These are phyloP conservation scores for Kandelia obovata DNA, from an alignment of 345 rosid species.

Conservation along the genomic window DNA sequence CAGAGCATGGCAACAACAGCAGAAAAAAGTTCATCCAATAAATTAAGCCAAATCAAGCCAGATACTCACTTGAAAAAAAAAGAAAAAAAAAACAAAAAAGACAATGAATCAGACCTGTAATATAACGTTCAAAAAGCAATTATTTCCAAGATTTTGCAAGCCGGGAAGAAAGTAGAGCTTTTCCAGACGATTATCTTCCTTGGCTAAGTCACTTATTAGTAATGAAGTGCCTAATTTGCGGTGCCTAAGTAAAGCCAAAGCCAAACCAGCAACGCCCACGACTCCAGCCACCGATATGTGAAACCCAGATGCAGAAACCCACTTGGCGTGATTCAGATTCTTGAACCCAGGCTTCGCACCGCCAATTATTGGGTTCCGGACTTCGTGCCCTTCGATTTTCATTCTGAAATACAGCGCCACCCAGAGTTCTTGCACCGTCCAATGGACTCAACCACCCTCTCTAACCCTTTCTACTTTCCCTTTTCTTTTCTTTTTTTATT, in stretches of 20 bases:
- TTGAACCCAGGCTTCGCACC: no score
- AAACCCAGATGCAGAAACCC: conserved; percentile 29
- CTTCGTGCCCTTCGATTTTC: no score
- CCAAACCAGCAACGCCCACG: conserved; percentile 52
- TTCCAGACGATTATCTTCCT: conserved; percentile 19
- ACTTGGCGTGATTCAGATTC: background rate
- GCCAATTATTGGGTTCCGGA: no score
- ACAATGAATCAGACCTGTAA: conserved; percentile 53
- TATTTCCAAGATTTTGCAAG: conserved; percentile 72
- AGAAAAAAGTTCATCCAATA: background rate
- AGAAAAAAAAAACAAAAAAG: background rate
- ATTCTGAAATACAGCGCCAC: no score
- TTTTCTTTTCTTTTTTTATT: no score
- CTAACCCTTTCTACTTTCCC: no score
- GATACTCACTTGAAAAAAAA: background rate
- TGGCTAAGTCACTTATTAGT: conserved; percentile 26
- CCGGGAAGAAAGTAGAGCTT: conserved; percentile 59
- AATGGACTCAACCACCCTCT: no score
- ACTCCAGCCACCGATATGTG: conserved; percentile 46
- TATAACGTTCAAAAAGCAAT: conserved; percentile 79
- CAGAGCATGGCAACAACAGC: background rate
- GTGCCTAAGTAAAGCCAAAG: conserved; percentile 43
- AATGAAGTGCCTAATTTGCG: conserved; percentile 30
- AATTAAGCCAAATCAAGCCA: background rate
- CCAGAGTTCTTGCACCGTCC: no score